phyloP scores from a whole-genome alignment of 768 basidiomycete species.

The Amanita brunnescens region DNA sequence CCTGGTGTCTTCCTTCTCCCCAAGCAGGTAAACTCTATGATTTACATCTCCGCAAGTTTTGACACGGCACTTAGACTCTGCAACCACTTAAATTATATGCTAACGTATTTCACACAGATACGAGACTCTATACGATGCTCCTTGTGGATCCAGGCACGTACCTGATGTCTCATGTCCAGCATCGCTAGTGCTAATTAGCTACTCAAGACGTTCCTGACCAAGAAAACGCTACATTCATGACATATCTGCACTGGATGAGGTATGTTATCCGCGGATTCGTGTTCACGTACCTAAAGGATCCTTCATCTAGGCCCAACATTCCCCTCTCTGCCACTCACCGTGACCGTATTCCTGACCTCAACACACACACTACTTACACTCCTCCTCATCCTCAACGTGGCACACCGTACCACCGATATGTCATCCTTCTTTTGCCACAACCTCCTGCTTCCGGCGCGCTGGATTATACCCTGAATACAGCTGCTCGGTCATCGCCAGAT shows the following conservation, averaged over 20 bases:
- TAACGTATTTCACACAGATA: slow-evolving; percentile 76
- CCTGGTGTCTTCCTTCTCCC: slow-evolving; percentile 65
- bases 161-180: not conserved
- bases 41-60: not conserved
- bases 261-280: slow-evolving; percentile 26
- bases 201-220: slow-evolving; percentile 74
- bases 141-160: slow-evolving; percentile 76
- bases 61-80: slow-evolving; percentile 39
- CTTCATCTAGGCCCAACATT: slow-evolving; percentile 61
- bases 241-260: slow-evolving; percentile 84
- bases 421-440: slow-evolving; percentile 68
- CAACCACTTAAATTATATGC: slow-evolving; percentile 56
- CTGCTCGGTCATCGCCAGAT: slow-evolving; percentile 22
- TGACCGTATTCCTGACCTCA: slow-evolving; percentile 30
- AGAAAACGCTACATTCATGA: slow-evolving; percentile 50
- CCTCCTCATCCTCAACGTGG: slow-evolving; percentile 91
- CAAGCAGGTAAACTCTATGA: slow-evolving; percentile 44
- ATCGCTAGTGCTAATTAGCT: not conserved
- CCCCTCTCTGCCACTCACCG: slow-evolving; percentile 54
- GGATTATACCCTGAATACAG: slow-evolving; percentile 26
- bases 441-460: slow-evolving; percentile 25
- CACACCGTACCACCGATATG: slow-evolving; percentile 87
- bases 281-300: slow-evolving; percentile 7
- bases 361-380: slow-evolving; percentile 65
- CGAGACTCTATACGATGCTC: slow-evolving; percentile 77